Evolutionary conservation across 768 basidiomycete genomes (phyloP).

Genomic region (Boletus bicolor): DNA sequence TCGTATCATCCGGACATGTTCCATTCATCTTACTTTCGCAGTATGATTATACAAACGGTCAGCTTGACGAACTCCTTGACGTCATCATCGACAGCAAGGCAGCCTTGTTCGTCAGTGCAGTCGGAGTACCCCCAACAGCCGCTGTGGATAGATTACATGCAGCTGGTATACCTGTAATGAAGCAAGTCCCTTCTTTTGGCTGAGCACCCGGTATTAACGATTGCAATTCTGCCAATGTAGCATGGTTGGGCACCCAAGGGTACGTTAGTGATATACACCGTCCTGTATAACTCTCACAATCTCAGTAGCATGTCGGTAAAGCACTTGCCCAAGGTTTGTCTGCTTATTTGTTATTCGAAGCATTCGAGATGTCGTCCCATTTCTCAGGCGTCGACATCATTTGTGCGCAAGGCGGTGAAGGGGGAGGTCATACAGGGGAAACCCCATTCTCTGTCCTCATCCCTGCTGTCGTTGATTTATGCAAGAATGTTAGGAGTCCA

Average conservation of each 20-base stretch:
- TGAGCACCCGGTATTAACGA: neutral
- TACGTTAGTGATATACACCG: constrained; percentile 20
- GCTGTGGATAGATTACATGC: constrained; percentile 79
- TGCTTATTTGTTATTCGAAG: neutral
- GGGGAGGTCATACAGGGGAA: constrained; percentile 86
- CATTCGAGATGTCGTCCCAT: neutral
- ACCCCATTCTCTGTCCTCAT: constrained; percentile 79
- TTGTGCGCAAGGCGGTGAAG: constrained; percentile 85
- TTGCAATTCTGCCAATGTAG: constrained; percentile 32
- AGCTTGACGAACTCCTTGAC: constrained; percentile 72
- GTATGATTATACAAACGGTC: constrained; percentile 77
- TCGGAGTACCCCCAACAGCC: constrained; percentile 82
- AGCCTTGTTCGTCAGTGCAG: constrained; percentile 77
- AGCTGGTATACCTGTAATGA: constrained; percentile 81
- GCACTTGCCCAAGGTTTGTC: constrained; percentile 64
- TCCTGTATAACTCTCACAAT: neutral
- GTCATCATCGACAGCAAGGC: constrained; percentile 73
- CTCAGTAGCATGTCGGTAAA: constrained; percentile 61
- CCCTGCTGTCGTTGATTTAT: constrained; percentile 79
- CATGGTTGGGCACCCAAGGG: constrained; percentile 86
- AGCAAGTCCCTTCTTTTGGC: constrained; percentile 44
- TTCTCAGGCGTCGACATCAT: constrained; percentile 79
- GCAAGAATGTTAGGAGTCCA: constrained; percentile 64
- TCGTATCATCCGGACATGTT: neutral
- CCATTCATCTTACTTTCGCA: constrained; percentile 11